A percentile compares a stretch with the other conserved stretches of the same genome.
Conservation (phyloP, 2,329 filamentous ascomycete species). For the Ceratocystis colombiana region DNA sequence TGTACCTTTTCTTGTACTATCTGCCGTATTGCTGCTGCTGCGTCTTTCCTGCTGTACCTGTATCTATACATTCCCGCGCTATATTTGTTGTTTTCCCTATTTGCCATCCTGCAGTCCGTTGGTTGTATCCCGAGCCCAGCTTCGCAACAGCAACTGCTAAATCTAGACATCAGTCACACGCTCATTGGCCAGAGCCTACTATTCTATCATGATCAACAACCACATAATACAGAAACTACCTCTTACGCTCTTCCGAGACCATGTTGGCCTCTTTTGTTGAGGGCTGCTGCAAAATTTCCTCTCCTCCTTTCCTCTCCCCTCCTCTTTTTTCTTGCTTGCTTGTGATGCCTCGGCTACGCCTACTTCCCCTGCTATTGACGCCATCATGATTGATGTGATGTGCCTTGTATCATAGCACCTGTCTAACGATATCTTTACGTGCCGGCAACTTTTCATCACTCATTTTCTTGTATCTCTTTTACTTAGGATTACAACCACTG, state of each 20-base stretch:
- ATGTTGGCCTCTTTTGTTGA: constrained; percentile 7
- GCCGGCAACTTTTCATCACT: not conserved
- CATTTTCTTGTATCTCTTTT: not conserved
- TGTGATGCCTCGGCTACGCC: constrained; percentile 4
- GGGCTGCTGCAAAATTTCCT: not conserved
- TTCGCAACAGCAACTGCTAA: not conserved
- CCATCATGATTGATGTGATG: constrained; percentile 15
- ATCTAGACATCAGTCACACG: not conserved
- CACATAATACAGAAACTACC: not conserved
- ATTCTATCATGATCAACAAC: constrained; percentile 1
- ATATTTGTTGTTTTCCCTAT: not conserved
- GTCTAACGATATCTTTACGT: constrained; percentile 12
- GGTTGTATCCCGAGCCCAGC: no score
- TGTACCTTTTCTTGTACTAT: not conserved
- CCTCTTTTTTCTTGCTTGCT: not conserved
- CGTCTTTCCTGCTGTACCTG: not conserved
- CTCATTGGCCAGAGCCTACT: constrained; percentile 3
- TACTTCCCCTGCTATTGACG: constrained; percentile 11
- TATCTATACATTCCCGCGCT: not conserved
- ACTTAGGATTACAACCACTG: not conserved
- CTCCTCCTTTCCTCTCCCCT: not conserved
- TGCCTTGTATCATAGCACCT: constrained; percentile 11
- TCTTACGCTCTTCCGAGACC: not conserved
- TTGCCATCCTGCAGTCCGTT: not conserved
- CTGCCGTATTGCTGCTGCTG: not conserved